Conservation (phyloP, 441 rosid species). For the Raphanus hybrid region DNA sequence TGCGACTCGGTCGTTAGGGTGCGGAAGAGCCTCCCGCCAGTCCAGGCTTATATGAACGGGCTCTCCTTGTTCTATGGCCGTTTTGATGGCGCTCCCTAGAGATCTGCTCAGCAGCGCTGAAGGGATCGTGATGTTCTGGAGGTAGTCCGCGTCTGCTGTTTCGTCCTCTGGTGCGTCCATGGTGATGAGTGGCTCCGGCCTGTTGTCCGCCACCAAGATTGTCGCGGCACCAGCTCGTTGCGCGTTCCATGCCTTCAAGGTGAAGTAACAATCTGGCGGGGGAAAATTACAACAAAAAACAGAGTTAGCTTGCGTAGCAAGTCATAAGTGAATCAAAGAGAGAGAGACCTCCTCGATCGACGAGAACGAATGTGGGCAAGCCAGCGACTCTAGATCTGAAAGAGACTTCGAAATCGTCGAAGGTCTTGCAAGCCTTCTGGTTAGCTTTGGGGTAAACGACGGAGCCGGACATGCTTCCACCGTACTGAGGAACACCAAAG, state of each 20-base stretch:
- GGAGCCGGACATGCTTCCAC: neutral
- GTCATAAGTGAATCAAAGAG: neutral
- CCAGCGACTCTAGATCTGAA: constrained; percentile 5
- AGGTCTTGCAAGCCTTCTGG: neutral
- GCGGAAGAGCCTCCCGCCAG: constrained; percentile 2
- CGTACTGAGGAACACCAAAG: constrained; percentile 7
- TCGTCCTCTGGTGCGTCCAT: neutral
- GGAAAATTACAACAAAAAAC: neutral
- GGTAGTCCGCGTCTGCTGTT: neutral
- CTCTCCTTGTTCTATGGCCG: neutral
- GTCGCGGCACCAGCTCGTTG: neutral
- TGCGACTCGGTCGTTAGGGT: neutral
- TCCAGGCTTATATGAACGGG: neutral
- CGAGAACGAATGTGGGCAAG: neutral
- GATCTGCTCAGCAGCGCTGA: neutral
- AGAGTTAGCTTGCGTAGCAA: neutral
- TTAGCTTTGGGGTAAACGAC: constrained; percentile 1
- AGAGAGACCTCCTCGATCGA: neutral
- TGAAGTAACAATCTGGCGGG: constrained; percentile 2
- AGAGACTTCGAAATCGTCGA: neutral
- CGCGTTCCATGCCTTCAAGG: constrained; percentile 7
- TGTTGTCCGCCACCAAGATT: neutral
- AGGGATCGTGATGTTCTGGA: neutral
- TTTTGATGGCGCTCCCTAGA: neutral
- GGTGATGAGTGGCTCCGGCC: constrained; percentile 5